Evolutionary conservation across 2,329 filamentous ascomycete species (phyloP).

Genomic region (Rugonectria rugulosa): DNA sequence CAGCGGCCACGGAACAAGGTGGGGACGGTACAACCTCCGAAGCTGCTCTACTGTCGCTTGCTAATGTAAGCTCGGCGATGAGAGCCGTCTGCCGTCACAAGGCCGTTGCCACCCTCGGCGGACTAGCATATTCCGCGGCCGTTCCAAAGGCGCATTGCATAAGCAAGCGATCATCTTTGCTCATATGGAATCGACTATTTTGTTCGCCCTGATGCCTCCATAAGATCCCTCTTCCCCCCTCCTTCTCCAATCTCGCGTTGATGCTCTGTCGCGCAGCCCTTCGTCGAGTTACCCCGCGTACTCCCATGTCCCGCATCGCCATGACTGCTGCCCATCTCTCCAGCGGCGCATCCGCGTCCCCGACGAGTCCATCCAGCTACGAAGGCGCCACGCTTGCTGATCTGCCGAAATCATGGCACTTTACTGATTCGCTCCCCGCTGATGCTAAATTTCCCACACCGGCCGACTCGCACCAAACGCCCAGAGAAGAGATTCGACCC

Average conservation of each 20-base stretch:
- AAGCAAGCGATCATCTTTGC: constrained; percentile 14
- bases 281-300: constrained; percentile 42
- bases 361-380: constrained; percentile 12
- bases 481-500: constrained; percentile 78
- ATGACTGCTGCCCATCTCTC: constrained; percentile 45
- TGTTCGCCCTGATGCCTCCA: constrained; percentile 19
- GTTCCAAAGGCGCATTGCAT: not conserved
- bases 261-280: constrained; percentile 47
- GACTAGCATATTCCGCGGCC: constrained; percentile 7
- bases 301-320: constrained; percentile 30
- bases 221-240: constrained; percentile 8
- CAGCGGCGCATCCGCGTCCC: constrained; percentile 34
- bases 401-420: constrained; percentile 71
- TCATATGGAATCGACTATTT: not conserved
- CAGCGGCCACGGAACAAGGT: constrained; percentile 13
- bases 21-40: constrained; percentile 22
- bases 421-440: constrained; percentile 73
- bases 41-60: constrained; percentile 9
- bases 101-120: constrained; percentile 4
- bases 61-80: constrained; percentile 32
- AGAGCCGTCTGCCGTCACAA: constrained; percentile 14
- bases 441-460: constrained; percentile 84
- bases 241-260: constrained; percentile 31
- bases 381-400: constrained; percentile 56
- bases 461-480: constrained; percentile 79